A percentile compares a stretch with the other conserved stretches of the same genome.
Evolutionary conservation across 805 yeast genomes (phyloP).

Genomic region (Metschnikowia kunwiensis): DNA sequence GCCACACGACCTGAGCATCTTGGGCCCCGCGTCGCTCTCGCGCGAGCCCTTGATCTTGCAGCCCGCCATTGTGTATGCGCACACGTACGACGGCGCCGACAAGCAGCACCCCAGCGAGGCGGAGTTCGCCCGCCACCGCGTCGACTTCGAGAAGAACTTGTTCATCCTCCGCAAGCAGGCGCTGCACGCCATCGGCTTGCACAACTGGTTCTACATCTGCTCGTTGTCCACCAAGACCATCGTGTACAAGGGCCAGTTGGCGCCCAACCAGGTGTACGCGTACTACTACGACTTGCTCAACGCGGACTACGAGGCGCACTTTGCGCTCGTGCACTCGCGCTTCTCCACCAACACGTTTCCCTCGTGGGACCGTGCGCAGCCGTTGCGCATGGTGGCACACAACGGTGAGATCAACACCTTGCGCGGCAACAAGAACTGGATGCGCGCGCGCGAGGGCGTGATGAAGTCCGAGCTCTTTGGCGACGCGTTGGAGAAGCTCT

Average conservation of each 20-base stretch:
- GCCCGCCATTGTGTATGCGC: conserved; percentile 77
- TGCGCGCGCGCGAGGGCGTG: conserved; percentile 97
- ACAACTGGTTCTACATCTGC: conserved; percentile 97
- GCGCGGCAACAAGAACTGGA: conserved; percentile 98
- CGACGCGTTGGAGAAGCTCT: conserved; percentile 84
- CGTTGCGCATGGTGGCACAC: conserved; percentile 95
- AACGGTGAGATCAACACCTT: conserved; percentile 97
- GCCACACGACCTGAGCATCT: conserved; percentile 89
- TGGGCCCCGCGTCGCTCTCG: conserved; percentile 92
- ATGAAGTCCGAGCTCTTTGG: conserved; percentile 86
- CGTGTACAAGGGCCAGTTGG: conserved; percentile 96
- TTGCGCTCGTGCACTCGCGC: conserved; percentile 94
- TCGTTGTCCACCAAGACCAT: conserved; percentile 85
- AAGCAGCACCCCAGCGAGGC: conserved; percentile 45
- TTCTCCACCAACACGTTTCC: conserved; percentile 98
- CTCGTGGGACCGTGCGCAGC: conserved; percentile 99
- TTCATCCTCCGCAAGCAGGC: conserved; percentile 86
- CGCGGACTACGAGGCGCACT: conserved; percentile 90
- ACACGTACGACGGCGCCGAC: conserved; percentile 27
- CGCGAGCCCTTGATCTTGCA: conserved; percentile 90
- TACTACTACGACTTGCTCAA: conserved; percentile 91
- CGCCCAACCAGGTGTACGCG: conserved; percentile 92
- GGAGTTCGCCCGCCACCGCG: conserved; percentile 53
- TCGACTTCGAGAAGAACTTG: conserved; percentile 75
- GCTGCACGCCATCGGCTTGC: conserved; percentile 85